Base-by-base conservation (phyloP, 2,329 filamentous ascomycete species). In the Chaetomium strumarium region DNA sequence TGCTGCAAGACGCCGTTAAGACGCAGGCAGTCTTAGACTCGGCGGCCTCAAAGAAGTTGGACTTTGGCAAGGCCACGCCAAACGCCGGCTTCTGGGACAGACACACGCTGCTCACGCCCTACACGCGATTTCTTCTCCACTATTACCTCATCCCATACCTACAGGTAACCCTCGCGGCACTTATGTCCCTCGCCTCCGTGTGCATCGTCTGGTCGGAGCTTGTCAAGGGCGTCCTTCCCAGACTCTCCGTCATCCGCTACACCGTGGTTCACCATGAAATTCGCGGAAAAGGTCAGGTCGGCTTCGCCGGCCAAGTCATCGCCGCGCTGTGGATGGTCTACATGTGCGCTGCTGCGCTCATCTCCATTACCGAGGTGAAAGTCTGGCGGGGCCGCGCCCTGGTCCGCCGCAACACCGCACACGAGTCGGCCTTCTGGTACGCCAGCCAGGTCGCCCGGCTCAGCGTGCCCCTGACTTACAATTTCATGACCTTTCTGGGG, bases 341-440 rank as follows among this genome's bases (percentile, higher is more conserved):
- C 74, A 99, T 99, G 93, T 95, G 88, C 67, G 78, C 87, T 13
- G 90, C 90, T 43, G 90, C 93, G 5, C 80, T 97, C 46, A 87
- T 83, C 52, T 91, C 90, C 8, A 85, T 99, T 64, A 90, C 86
- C 13, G 90, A 96, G 66, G 89, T 96, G 62, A 95, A 93, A 64
- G 90, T 96, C n/a, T 99, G 93, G 93, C 88, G 93, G 52, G 93
- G 95, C 45, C 84, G 93, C 33, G 92, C 93, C 0, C 76, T 99
- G 6, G 92, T 97, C 43, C 83, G 82, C 54, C 84, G 93, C 52
- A 93, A 95, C 65, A 99, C 93, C 0, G 92, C 95, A 53, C 84
- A 89, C 55, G 93, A 97, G 67, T 90, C 86, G 46, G 93, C 93
- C 0, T 95, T 92, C 61, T 99, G 95, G 90, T 99, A 97, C 66